phyloP scores from a whole-genome alignment of 2,329 filamentous ascomycete species.

The Aspergillus awamori region DNA sequence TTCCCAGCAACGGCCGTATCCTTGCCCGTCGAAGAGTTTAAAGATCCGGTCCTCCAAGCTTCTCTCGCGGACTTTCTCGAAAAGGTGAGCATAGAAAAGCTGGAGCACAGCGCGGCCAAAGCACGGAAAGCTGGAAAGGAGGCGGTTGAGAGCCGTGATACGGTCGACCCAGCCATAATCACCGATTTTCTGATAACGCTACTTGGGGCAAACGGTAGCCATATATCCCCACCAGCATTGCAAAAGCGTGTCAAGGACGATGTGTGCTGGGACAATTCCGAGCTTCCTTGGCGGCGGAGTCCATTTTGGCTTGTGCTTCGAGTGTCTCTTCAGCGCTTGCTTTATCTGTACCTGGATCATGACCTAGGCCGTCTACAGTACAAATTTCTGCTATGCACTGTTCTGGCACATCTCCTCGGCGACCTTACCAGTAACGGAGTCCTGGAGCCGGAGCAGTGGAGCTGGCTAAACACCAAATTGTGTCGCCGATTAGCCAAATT shows the following conservation, averaged over 20 bases:
- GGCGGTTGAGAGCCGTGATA: slow-evolving; percentile 61
- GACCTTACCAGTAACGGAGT: slow-evolving; percentile 36
- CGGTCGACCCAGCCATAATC: slow-evolving; percentile 59
- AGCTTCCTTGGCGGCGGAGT: slow-evolving; percentile 63
- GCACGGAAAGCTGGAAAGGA: slow-evolving; percentile 55
- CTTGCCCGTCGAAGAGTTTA: slow-evolving; percentile 47
- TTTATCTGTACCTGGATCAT: slow-evolving; percentile 47
- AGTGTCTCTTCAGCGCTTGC: slow-evolving; percentile 58
- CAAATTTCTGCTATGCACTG: slow-evolving; percentile 59
- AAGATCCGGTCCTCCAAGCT: slow-evolving; percentile 49
- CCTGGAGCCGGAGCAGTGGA: slow-evolving; percentile 38
- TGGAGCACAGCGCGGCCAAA: slow-evolving; percentile 57
- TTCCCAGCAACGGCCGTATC: slow-evolving; percentile 61
- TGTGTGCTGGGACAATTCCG: slow-evolving; percentile 53
- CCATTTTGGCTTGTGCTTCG: slow-evolving; percentile 66
- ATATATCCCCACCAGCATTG: slow-evolving; percentile 42
- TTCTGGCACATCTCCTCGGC: slow-evolving; percentile 53
- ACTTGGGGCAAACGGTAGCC: slow-evolving; percentile 57
- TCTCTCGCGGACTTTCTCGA: slow-evolving; percentile 58
- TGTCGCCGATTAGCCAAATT: slow-evolving; percentile 62
- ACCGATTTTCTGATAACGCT: slow-evolving; percentile 63
- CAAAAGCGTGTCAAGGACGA: slow-evolving; percentile 66
- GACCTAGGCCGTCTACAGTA: slow-evolving; percentile 54
- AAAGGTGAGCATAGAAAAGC: slow-evolving; percentile 56
- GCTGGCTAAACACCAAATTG: slow-evolving; percentile 56